A percentile compares a stretch with the other conserved stretches of the same genome.
Conservation (phyloP, 192 early-diverging fungal genomes). For the Podochytrium sp. region DNA sequence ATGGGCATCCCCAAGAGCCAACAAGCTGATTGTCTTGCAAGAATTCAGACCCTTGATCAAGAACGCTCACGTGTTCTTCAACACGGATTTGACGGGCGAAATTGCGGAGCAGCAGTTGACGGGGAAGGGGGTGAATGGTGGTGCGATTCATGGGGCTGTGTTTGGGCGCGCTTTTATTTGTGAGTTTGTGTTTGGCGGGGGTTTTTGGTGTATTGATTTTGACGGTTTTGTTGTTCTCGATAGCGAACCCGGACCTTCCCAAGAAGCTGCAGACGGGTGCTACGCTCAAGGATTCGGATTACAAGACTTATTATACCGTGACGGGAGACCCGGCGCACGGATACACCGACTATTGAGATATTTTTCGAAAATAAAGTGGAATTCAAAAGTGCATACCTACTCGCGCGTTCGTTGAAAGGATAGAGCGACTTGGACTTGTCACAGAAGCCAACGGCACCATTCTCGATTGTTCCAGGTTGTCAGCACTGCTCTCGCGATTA, state of each 20-base stretch:
- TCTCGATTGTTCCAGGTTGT: no score
- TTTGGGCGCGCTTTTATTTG: slow-evolving; percentile 12
- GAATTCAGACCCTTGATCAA: slow-evolving; percentile 13
- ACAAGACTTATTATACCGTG: background rate
- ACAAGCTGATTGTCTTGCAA: slow-evolving; percentile 3
- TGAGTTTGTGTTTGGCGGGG: background rate
- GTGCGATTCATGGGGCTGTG: slow-evolving; percentile 9
- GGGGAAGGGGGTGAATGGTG: background rate
- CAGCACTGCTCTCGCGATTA: no score
- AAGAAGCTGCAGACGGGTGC: background rate
- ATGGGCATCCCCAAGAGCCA: background rate
- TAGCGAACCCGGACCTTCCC: slow-evolving; percentile 8
- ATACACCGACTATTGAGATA: slow-evolving; percentile 13
- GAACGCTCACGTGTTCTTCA: slow-evolving; percentile 5
- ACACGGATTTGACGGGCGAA: background rate
- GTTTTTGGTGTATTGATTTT: background rate
- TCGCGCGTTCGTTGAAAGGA: no score
- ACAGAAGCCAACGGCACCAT: no score
- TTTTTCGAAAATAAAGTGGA: no score
- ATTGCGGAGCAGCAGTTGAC: background rate
- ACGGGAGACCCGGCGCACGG: background rate
- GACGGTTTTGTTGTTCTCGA: background rate
- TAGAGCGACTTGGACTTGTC: no score
- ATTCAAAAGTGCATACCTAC: no score
- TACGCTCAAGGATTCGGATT: background rate